Percentiles rank a stretch among this genome's conserved stretches.
Evolutionary conservation across 208 protist species (phyloP).

Genomic region (Acanthamoeba polyphaga): DNA sequence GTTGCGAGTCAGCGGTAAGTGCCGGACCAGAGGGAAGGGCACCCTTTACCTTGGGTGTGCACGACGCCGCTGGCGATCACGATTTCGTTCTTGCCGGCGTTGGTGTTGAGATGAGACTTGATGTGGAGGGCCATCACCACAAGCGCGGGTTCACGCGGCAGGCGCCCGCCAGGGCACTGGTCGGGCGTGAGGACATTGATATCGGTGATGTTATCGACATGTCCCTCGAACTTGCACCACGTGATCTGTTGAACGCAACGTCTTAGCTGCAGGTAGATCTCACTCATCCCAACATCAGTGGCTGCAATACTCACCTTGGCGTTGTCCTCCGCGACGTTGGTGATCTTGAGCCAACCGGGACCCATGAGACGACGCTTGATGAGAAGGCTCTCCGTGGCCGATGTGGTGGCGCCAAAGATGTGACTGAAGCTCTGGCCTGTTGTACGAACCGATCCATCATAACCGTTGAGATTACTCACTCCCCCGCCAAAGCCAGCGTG

Average conservation of each 20-base stretch:
- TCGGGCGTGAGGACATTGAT: constrained; percentile 16
- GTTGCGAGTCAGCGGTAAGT: neutral
- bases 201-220: constrained; percentile 30
- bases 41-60: constrained; percentile 83
- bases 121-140: constrained; percentile 92
- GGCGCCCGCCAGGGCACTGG: neutral
- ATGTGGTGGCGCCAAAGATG: constrained; percentile 71
- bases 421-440: constrained; percentile 58
- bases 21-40: neutral
- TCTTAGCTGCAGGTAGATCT: neutral
- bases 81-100: constrained; percentile 93
- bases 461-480: neutral
- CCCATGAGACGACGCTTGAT: constrained; percentile 73
- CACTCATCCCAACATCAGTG: neutral
- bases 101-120: constrained; percentile 93
- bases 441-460: neutral
- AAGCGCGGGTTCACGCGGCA: constrained; percentile 45
- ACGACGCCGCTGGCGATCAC: constrained; percentile 92
- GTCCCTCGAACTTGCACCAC: constrained; percentile 73
- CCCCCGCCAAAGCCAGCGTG: no score
- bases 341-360: constrained; percentile 69
- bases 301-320: constrained; percentile 17
- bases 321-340: constrained; percentile 17
- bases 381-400: constrained; percentile 57
- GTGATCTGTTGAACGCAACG: constrained; percentile 2